Evolutionary conservation across 352 stramenopile species (phyloP).

Genomic region (Pythium brachiatum): DNA sequence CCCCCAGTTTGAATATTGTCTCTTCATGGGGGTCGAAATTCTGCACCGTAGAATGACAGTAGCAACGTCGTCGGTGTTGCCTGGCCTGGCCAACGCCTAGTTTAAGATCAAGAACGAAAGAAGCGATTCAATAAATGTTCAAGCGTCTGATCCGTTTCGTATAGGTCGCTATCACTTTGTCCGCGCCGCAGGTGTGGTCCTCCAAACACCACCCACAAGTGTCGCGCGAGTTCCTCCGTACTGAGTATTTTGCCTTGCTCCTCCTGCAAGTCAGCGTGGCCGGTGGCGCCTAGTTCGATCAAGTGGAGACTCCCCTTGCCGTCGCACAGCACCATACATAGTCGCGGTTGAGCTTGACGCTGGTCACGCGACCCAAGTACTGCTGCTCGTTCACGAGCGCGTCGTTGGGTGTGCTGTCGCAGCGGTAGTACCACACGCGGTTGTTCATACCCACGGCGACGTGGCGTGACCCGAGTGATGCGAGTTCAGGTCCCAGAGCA

Average conservation of each 20-base stretch:
- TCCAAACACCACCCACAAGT: no score
- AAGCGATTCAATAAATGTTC: no score
- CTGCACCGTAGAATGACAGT: no score
- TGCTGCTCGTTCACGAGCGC: slow-evolving; percentile 90
- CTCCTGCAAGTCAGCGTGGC: slow-evolving; percentile 39
- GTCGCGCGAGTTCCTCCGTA: no score
- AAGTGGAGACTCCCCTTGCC: slow-evolving; percentile 88
- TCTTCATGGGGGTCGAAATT: no score
- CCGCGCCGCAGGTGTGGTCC: no score
- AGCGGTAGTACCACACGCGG: slow-evolving; percentile 91
- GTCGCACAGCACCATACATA: slow-evolving; percentile 87
- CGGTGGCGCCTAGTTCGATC: slow-evolving; percentile 69
- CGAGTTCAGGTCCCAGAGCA: slow-evolving; percentile 83
- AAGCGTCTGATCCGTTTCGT: no score
- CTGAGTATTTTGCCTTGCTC: slow-evolving; percentile 81
- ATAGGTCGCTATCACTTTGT: no score
- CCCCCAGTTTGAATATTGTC: no score
- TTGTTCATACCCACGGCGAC: slow-evolving; percentile 95
- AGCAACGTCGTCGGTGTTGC: no score
- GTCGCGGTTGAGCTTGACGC: slow-evolving; percentile 85
- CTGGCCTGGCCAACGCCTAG: no score
- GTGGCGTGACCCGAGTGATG: slow-evolving; percentile 81
- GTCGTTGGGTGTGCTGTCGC: slow-evolving; percentile 59
- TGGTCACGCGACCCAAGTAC: slow-evolving; percentile 88
- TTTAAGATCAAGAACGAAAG: no score